phyloP scores from a whole-genome alignment of 805 yeast species.

The Starmerella khaoyaiensis region DNA sequence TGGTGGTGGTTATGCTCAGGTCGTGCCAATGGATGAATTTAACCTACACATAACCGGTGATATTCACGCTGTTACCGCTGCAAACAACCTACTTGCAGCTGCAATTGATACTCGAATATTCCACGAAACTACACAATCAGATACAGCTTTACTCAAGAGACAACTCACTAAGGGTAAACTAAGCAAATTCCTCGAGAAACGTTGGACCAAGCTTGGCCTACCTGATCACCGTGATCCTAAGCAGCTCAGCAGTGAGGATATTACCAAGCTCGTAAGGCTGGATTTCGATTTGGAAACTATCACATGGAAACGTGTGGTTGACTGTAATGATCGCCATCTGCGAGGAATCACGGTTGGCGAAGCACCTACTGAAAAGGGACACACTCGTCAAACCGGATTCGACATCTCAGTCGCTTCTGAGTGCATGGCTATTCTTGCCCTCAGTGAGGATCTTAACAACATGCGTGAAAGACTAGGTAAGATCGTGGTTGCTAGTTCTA shows the following conservation, averaged over 20 bases:
- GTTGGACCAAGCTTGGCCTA: slow-evolving; percentile 69
- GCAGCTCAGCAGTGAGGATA: slow-evolving; percentile 64
- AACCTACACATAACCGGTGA: slow-evolving; percentile 97
- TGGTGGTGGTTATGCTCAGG: slow-evolving; percentile 97
- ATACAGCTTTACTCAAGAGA: slow-evolving; percentile 56
- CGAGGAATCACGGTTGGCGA: slow-evolving; percentile 82
- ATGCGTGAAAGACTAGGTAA: slow-evolving; percentile 78
- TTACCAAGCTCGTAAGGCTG: slow-evolving; percentile 60
- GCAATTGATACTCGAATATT: slow-evolving; percentile 95
- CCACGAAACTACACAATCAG: slow-evolving; percentile 81
- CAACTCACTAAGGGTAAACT: slow-evolving; percentile 57
- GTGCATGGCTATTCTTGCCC: slow-evolving; percentile 89
- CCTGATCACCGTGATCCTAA: slow-evolving; percentile 56
- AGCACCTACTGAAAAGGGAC: slow-evolving; percentile 87
- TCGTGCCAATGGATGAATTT: slow-evolving; percentile 97
- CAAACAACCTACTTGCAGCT: slow-evolving; percentile 87
- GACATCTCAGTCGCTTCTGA: slow-evolving; percentile 96
- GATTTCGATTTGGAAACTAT: slow-evolving; percentile 83
- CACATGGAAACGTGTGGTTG: slow-evolving; percentile 87
- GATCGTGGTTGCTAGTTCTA: slow-evolving; percentile 76
- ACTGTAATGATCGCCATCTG: slow-evolving; percentile 83
- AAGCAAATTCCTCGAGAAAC: slow-evolving; percentile 41
- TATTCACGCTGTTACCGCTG: slow-evolving; percentile 90
- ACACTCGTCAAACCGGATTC: slow-evolving; percentile 76
- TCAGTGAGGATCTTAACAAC: slow-evolving; percentile 63